Evolutionary conservation across 768 basidiomycete genomes (phyloP), one percentile per base, ranked within the genome.

Genomic region (Lentinula detonsa): DNA sequence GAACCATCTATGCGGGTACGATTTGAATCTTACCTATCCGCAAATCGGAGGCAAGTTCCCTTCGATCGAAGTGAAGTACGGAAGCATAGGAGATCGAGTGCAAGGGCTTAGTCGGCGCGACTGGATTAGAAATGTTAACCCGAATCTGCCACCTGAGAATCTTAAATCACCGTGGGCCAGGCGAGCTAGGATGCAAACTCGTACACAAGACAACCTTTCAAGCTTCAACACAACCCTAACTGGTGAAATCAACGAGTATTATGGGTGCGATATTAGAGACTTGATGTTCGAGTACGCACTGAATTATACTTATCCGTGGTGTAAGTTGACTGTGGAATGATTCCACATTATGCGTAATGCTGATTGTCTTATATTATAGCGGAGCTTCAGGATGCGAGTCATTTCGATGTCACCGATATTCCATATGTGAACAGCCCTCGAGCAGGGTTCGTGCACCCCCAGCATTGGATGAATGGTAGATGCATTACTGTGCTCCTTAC

Each of bases 1-100:
- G 70, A 71, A 76, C 23, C 75, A 80, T 43, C 74, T 88, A 28
- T 91, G 89, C 66, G 82, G 83, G 15, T 87, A 81, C 67, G 76
- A 90, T 66, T 69, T 91, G 33, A 85, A 83, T 68, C 73, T 91
- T 15, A 82, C 85, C 16, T 91, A 90, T 63, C 89, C 89, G 1
- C 85, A 89, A 67, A 74, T 74, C 16, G 79, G 76, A 33, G 69
- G 72, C 45, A 78, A 48, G 46, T 48, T 89, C 52, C 83, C 85
- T 0, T 68, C 73, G 21, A 68, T 80, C n/a, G 63, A 69, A 21
- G 35, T 39, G 28, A 35, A 35, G 23, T 57, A 34, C 15, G 51
- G 31, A 16, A 48, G 21, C 21, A 48, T 48, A n/a, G 46, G 46
- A 23, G 46, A 34, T 15, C 51, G 51, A 11, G 33, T 53, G 15